Evolutionary conservation across 176 grass and related monocot species (phyloP), one percentile per base, ranked within the genome.

Genomic region (Raddia guianensis): DNA sequence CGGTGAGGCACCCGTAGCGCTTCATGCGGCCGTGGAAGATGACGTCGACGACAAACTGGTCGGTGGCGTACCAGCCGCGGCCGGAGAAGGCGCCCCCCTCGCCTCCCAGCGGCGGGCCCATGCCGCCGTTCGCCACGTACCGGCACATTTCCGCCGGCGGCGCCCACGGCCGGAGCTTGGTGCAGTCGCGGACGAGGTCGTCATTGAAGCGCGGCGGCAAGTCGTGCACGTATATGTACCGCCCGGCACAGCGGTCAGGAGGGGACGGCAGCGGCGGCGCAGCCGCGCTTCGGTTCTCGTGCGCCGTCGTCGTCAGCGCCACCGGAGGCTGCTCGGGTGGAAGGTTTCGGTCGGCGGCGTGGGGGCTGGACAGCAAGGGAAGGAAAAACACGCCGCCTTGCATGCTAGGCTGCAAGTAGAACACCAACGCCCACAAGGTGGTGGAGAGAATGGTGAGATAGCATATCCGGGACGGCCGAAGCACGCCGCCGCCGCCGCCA

Each of bases 141-240:
- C 77, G 88, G 82, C 93, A 96, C 87, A 90, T 86, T 84, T 89
- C 70, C 32, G 32, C 86, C 93, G 90, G 92, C 45, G 82, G 66
- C 9, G 21, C 86, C 93, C 93, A 96, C 45, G 82, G 66, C 9
- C 73, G 77, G 70, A 96, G 59, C 49, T 72, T 71, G n/a, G 53
- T 37, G 81, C 90, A 96, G 69, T 88, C 87, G n/a, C 66, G 82
- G 37, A 75, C 69, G 58, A 96, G 64, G 57, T 96, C 87, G 45
- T 48, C 61, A 82, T 96, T 96, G 75, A 96, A 96, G 27, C 88
- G 75, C 34, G 68, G 19, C 44, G 93, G 90, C 19, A 96, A 71
- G 44, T 90, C 79, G 49, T 96, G 87, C 50, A 96, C 63, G 34
- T 96, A 96, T 78, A 96, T 80, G 72, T 92, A 96, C 75, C 87